Evolutionary conservation across 192 early-diverging fungal species (phyloP).

Genomic region (Helicostylum pulchrum): DNA sequence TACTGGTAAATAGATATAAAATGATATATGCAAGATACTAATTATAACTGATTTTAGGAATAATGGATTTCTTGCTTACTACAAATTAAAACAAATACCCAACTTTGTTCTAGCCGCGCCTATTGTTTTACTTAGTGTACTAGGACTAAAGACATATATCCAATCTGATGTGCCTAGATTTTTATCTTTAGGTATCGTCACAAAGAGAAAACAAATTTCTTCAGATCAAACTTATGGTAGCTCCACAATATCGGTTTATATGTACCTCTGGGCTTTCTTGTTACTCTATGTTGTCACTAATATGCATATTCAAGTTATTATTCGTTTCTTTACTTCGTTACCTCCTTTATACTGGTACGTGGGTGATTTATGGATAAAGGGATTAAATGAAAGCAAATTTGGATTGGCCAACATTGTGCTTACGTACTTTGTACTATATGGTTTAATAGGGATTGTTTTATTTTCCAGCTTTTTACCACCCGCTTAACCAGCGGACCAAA

Average conservation of each 20-base stretch:
- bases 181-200: conserved; percentile 51
- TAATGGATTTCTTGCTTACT: conserved; percentile 84
- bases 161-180: conserved; percentile 49
- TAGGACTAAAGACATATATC: conserved; percentile 58
- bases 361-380: conserved; percentile 31
- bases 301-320: conserved; percentile 92
- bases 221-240: background rate
- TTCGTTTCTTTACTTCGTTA: conserved; percentile 76
- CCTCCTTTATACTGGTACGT: conserved; percentile 83
- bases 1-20: conserved; percentile 65
- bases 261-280: conserved; percentile 69
- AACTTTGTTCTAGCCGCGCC: conserved; percentile 88
- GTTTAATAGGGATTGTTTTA: conserved; percentile 69
- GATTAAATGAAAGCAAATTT: background rate
- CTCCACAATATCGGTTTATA: conserved; percentile 21
- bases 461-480: conserved; percentile 90
- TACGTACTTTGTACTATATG: conserved; percentile 75
- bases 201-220: background rate
- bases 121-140: conserved; percentile 62
- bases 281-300: conserved; percentile 57
- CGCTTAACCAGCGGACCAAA: conserved; percentile 45
- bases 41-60: conserved; percentile 53
- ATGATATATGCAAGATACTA: background rate
- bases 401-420: conserved; percentile 35
- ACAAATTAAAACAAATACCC: conserved; percentile 76